A percentile compares a stretch with the other conserved stretches of the same genome.
phyloP scores from a whole-genome alignment of 257 asterid genomes.

The Coffea canephora region DNA sequence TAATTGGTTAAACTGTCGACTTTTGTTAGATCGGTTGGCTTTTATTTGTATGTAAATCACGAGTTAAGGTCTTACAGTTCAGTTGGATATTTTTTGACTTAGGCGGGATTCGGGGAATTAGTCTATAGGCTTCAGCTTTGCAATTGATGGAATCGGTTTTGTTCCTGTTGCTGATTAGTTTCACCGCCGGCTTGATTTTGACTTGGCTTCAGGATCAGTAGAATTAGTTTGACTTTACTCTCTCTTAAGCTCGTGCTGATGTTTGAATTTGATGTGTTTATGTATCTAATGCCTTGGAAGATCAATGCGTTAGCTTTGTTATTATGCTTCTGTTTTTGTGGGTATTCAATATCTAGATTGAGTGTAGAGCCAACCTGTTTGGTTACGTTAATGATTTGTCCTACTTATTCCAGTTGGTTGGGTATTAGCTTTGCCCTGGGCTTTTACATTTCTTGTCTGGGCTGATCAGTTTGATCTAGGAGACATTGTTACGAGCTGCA shows the following conservation, averaged over 20 bases:
- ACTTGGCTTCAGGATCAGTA: no score
- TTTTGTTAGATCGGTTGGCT: slow-evolving; percentile 10
- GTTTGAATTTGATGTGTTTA: no score
- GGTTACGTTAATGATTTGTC: background rate
- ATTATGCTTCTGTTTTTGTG: no score
- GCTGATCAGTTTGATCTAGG: no score
- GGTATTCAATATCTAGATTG: background rate
- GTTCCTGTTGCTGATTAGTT: background rate
- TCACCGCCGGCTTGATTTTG: no score
- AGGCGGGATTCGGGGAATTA: background rate
- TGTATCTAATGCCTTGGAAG: no score
- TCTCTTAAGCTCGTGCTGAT: no score
- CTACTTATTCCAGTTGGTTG: background rate
- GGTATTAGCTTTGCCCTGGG: background rate
- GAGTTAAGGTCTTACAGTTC: background rate
- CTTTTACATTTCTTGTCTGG: background rate
- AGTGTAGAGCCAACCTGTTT: background rate
- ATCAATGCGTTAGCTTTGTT: no score
- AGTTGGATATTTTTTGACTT: background rate
- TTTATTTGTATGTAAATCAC: no score
- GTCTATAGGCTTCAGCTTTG: background rate
- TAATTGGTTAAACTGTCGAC: background rate
- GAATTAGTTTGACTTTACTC: no score
- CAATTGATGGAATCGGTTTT: no score
- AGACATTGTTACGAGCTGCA: no score